Evolutionary conservation across 371 early-diverging fungal species (phyloP), one percentile per base, ranked within the genome.

Genomic region (Lichtheimia ramosa): DNA sequence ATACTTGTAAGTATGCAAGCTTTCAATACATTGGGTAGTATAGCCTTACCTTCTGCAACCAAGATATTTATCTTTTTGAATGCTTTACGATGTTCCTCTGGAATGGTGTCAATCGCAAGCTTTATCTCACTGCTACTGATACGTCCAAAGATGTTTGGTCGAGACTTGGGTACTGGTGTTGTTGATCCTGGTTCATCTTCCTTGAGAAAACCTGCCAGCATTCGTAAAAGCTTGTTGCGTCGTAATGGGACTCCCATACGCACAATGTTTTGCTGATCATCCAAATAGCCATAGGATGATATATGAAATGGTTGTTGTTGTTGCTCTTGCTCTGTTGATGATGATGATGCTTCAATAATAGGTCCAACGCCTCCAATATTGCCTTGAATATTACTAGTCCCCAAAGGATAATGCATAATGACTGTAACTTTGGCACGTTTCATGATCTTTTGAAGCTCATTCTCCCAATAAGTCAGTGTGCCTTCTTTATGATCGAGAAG

Each of bases 161-260:
- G 46, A 6, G n/a, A 8, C 46, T n/a, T 8, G 46, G 10, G 34
- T 46, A 16, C 13, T 8, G 34, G 34, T 10, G 16, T n/a, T n/a
- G n/a, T n/a, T n/a, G n/a, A 24, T 54, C 0, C 40, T 46, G 3
- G 2, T 0, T 46, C 46, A 21, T 16, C 5, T 10, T 46, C 46
- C n/a, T 46, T 46, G 46, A 21, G 18, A 18, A 21, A 46, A 7
- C n/a, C 7, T 46, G 21, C 46, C 15, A 78, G 71, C 0, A 73
- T 62, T 12, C 70, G 66, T 21, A 81, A 43, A 3, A 84, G 49
- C 43, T 82, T 82, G 4, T 74, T 52, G 14, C 84, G 77, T 13
- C 84, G 67, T n/a, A 82, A 68, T 4, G 84, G 84, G 10, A 80
- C 81, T 42, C 81, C 75, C 68, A 84, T 73, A 21, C 81, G 66